Evolutionary conservation across 345 rosid species (phyloP).

Genomic region (Viola odorata): DNA sequence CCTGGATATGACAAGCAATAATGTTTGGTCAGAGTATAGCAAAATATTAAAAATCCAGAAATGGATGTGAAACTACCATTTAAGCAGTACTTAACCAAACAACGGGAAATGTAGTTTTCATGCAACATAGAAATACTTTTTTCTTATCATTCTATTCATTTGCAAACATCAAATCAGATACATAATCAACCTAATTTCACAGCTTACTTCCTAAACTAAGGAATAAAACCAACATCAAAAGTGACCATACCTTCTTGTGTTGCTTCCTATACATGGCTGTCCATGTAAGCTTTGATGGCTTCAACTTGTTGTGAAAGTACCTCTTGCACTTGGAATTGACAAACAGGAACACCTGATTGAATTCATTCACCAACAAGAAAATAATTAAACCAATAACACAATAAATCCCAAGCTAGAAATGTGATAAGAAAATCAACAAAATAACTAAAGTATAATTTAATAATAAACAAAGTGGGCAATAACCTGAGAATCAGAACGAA

Average conservation of each 20-base stretch:
- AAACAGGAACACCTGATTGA: conserved; percentile 26
- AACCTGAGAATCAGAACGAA: conserved; percentile 31
- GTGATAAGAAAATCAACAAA: neutral
- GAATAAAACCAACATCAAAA: neutral
- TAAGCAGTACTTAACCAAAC: neutral
- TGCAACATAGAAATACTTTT: too few relatives aligned
- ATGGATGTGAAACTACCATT: neutral
- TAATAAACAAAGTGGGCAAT: neutral
- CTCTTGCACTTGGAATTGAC: conserved; percentile 35
- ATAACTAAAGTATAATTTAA: neutral
- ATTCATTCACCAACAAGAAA: neutral
- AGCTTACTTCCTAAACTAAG: too few relatives aligned
- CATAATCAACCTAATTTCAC: too few relatives aligned
- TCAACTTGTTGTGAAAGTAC: conserved; percentile 33
- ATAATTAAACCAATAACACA: neutral
- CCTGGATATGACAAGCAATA: conserved; percentile 2
- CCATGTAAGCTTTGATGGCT: conserved; percentile 37
- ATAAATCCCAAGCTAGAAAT: too few relatives aligned
- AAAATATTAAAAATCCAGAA: neutral
- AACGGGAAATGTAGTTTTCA: too few relatives aligned
- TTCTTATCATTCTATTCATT: too few relatives aligned
- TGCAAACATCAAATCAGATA: too few relatives aligned
- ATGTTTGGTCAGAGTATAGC: neutral
- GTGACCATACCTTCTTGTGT: conserved; percentile 24
- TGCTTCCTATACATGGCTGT: conserved; percentile 35